Evolutionary conservation across 176 grass and related monocot species (phyloP), one percentile per base, ranked within the genome.

Genomic region (Luzula sylvatica): DNA sequence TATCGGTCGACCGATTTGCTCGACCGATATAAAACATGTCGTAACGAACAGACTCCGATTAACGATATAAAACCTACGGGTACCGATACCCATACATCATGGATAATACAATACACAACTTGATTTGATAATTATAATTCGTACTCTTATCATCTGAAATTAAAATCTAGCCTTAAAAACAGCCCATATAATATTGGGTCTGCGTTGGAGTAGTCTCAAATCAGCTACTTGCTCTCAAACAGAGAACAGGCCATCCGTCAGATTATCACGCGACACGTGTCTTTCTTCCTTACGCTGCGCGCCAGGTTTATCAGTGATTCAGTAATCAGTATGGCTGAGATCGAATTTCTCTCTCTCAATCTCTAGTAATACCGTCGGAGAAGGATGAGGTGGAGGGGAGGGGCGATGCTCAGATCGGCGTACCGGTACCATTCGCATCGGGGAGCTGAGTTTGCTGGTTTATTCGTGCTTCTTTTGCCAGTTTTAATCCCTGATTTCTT

Each of bases 391-490:
- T 53, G 23, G 52, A 20, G 70, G 23, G 58, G 58, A 15, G 38
- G 26, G n/a, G 58, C 70, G 13, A 27, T 17, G 68, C 22, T 71
- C 5, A 47, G 68, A 28, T 64, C 48, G 30, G 50, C 58, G 25
- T 28, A n/a, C 13, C 15, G 55, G 24, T 50, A 29, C 17, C 67
- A 63, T 38, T 47, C 58, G 15, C 50, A 78, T 8, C 38, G 60
- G 59, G 43, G 26, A 5, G 68, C 53, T n/a, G 52, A 56, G 32
- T 46, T 79, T 43, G 75, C 61, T 28, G 67, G 67, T 29, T 26
- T 70, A 27, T 14, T 72, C 22, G 50, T 88, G 19, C 46, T 88
- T 26, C 69, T 95, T 1, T 75, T 88, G 7, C 90, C 84, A 23
- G 24, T 50, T 41, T 43, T 89, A 8, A 78, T 77, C 55, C 77